Percentiles rank a stretch among this genome's conserved stretches.
These are phyloP conservation scores for Torrubiellomyces zombiae DNA, from an alignment of 2,329 filamentous ascomycete species.

Conservation along the genomic window DNA sequence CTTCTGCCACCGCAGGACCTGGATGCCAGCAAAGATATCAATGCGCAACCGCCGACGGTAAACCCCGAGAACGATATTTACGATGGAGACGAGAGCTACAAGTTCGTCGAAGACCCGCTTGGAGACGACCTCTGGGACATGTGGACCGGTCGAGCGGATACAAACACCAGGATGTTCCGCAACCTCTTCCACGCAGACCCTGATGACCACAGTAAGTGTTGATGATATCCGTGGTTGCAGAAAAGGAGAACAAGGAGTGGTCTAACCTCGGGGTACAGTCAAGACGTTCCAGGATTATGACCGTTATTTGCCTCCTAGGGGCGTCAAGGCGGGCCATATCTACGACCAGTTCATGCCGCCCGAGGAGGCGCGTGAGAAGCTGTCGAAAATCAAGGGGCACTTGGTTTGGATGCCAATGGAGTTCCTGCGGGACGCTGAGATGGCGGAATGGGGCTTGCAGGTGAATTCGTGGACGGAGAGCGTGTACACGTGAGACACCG, in stretches of 20 bases:
- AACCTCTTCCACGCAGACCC: constrained; percentile 78
- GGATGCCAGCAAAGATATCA: constrained; percentile 49
- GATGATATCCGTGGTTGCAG: constrained; percentile 7
- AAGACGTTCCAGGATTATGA: constrained; percentile 86
- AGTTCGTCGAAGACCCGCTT: constrained; percentile 56
- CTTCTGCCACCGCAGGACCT: constrained; percentile 58
- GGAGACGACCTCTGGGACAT: constrained; percentile 47
- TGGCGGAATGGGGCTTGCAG: constrained; percentile 79
- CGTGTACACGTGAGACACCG: constrained; percentile 47
- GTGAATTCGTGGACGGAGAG: constrained; percentile 80
- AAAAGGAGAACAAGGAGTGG: no score
- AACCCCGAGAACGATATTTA: constrained; percentile 47
- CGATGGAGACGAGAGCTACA: constrained; percentile 43
- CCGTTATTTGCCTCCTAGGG: constrained; percentile 51
- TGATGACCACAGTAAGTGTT: constrained; percentile 54
- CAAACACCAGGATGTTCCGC: constrained; percentile 60
- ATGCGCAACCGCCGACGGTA: constrained; percentile 54
- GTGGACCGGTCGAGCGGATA: constrained; percentile 53
- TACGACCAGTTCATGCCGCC: constrained; percentile 64
- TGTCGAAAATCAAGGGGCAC: constrained; percentile 72
- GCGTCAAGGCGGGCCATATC: constrained; percentile 69
- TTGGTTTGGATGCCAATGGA: constrained; percentile 91
- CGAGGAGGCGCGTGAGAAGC: constrained; percentile 54
- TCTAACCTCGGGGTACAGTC: no score
- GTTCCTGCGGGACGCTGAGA: constrained; percentile 67